phyloP scores from a whole-genome alignment of 768 basidiomycete species.

The Botryobasidium botryosum region DNA sequence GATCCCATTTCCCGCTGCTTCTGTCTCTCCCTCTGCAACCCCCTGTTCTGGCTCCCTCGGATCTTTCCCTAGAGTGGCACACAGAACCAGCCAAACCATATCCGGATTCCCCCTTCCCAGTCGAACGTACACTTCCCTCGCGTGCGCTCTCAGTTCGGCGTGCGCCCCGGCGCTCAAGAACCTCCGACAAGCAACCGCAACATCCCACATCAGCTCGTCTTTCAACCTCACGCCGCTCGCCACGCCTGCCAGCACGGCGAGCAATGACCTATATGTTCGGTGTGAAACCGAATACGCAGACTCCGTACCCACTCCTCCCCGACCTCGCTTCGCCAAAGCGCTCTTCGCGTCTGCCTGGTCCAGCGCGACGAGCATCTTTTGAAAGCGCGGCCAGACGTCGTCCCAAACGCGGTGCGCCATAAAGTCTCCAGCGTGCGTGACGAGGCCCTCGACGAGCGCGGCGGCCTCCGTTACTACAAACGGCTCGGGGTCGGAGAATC shows the following conservation, averaged over 20 bases:
- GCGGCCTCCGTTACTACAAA: conserved; percentile 72
- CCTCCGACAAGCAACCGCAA: conserved; percentile 53
- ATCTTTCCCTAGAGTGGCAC: too few species aligned
- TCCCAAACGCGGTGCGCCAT: conserved; percentile 80
- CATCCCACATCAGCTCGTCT: conserved; percentile 65
- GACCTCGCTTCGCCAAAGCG: conserved; percentile 44
- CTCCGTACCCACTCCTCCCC: conserved; percentile 27
- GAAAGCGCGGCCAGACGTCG: conserved; percentile 82
- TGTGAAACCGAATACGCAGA: conserved; percentile 71
- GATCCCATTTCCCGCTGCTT: too few species aligned
- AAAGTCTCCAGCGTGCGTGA: conserved; percentile 57
- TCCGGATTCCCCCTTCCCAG: conserved; percentile 52
- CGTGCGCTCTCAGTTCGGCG: conserved; percentile 53
- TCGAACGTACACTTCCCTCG: conserved; percentile 44
- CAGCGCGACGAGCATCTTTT: conserved; percentile 37
- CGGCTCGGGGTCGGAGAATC: conserved; percentile 52
- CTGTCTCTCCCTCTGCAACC: too few species aligned
- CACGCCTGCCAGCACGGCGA: conserved; percentile 51
- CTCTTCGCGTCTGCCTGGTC: conserved; percentile 45
- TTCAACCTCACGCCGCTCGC: conserved; percentile 44
- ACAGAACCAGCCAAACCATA: conserved; percentile 73
- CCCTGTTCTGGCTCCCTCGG: too few species aligned
- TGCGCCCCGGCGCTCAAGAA: conserved; percentile 55
- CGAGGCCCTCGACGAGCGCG: conserved; percentile 52
- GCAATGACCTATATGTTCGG: conserved; percentile 57